phyloP scores from a whole-genome alignment of 1,284 basidiomycete species.

The Trichosporon ovoides region DNA sequence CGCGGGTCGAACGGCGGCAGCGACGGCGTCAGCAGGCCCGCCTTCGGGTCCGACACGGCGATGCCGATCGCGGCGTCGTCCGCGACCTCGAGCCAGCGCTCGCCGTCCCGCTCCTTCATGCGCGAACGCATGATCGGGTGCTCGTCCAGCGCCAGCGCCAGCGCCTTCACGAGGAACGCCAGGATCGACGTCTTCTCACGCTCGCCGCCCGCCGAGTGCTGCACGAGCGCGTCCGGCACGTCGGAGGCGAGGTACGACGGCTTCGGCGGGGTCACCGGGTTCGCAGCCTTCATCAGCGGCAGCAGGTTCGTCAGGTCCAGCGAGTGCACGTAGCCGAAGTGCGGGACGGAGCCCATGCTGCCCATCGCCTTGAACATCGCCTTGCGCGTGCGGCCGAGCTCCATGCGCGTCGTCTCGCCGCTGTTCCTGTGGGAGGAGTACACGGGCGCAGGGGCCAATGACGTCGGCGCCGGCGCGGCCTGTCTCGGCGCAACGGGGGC shows the following conservation, averaged over 20 bases:
- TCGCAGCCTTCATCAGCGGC: conserved; percentile 63
- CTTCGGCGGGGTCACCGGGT: conserved; percentile 54
- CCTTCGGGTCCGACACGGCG: conserved; percentile 58
- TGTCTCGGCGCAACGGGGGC: conserved; percentile 1
- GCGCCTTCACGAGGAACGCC: conserved; percentile 78
- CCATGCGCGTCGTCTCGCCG: conserved; percentile 61
- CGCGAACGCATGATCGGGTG: conserved; percentile 43
- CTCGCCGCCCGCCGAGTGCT: conserved; percentile 37
- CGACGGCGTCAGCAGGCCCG: conserved; percentile 79
- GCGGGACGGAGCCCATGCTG: conserved; percentile 59
- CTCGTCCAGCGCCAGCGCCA: conserved; percentile 71
- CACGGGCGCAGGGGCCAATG: conserved; percentile 4
- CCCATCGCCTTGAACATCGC: conserved; percentile 85
- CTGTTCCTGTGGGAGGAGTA: conserved; percentile 42
- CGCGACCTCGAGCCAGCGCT: conserved; percentile 35
- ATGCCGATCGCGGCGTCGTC: conserved; percentile 38
- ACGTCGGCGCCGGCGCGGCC: neutral
- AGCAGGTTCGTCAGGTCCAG: conserved; percentile 76
- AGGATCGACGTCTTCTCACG: conserved; percentile 64
- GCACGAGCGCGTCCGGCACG: conserved; percentile 53
- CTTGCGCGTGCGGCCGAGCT: conserved; percentile 65
- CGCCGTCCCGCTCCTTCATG: conserved; percentile 24
- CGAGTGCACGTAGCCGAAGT: conserved; percentile 75
- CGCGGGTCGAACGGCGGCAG: conserved; percentile 60
- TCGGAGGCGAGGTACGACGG: conserved; percentile 48